Percentiles rank a stretch among this genome's conserved stretches.
Evolutionary conservation across 306 rosid genomes (phyloP).

Genomic region (Ormosia semicastrata): DNA sequence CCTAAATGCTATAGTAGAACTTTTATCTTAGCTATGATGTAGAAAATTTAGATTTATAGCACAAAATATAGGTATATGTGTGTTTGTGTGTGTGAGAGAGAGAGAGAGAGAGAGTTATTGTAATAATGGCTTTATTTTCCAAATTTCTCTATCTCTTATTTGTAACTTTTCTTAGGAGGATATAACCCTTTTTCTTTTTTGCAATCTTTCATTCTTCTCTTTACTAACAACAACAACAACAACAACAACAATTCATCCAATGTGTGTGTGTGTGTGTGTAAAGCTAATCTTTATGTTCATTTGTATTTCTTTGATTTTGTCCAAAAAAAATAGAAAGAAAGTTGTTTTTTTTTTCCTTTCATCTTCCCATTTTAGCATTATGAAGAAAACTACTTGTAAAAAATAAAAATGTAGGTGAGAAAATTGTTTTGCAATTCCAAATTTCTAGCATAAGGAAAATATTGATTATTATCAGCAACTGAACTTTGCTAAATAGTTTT

Average conservation of each 20-base stretch:
- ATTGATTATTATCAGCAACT: not conserved
- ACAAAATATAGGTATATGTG: not conserved
- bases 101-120: not conserved
- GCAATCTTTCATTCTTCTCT: not conserved
- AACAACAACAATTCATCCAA: not conserved
- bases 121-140: not conserved
- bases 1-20: not conserved
- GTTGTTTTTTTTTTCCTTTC: not conserved
- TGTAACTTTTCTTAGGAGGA: not conserved
- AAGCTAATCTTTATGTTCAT: not conserved
- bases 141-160: not conserved
- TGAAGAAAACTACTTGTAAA: not conserved
- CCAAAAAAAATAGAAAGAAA: not conserved
- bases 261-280: not conserved
- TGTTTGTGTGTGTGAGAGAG: not conserved
- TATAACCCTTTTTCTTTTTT: not conserved
- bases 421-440: not conserved
- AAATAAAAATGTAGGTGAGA: not conserved
- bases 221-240: not conserved
- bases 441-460: not conserved
- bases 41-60: not conserved
- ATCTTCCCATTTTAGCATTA: not conserved
- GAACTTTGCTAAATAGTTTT: not conserved
- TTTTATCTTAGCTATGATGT: not conserved
- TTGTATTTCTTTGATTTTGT: conserved; percentile 1